These are phyloP conservation scores for Penicillium psychrosexuale DNA, from an alignment of 2,329 filamentous ascomycete genomes.

Conservation along the genomic window DNA sequence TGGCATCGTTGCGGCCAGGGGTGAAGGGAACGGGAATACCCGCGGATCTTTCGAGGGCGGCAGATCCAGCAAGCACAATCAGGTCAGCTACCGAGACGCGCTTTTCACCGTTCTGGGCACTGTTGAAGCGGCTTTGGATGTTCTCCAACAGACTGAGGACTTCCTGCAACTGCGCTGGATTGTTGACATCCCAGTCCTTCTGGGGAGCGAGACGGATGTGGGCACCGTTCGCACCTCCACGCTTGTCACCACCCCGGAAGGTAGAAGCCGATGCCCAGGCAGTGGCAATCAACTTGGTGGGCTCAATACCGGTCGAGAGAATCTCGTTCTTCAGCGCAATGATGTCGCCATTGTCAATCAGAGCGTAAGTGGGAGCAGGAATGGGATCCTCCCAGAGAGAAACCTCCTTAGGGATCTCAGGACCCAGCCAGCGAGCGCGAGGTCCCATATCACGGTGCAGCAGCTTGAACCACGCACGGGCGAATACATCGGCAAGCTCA, in stretches of 20 bases:
- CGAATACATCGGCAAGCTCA: conserved; percentile 66
- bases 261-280: conserved; percentile 70
- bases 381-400: conserved; percentile 75
- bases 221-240: conserved; percentile 75
- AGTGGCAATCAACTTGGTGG: conserved; percentile 60
- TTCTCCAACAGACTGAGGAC: conserved; percentile 61
- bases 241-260: conserved; percentile 75
- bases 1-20: conserved; percentile 68
- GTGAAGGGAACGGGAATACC: conserved; percentile 66
- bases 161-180: conserved; percentile 62
- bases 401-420: conserved; percentile 67
- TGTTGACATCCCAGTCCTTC: conserved; percentile 71
- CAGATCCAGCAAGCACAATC: conserved; percentile 70
- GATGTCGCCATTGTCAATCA: conserved; percentile 63
- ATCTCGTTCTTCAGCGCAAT: conserved; percentile 66
- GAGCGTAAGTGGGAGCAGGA: conserved; percentile 55
- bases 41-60: conserved; percentile 70
- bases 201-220: conserved; percentile 72
- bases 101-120: conserved; percentile 54
- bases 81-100: conserved; percentile 75
- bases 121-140: conserved; percentile 66
- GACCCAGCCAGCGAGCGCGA: conserved; percentile 66
- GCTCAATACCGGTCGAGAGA: conserved; percentile 59
- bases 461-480: conserved; percentile 78
- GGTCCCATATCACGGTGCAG: conserved; percentile 77